These are phyloP conservation scores for Allomyces javanicus DNA, from an alignment of 192 early-diverging fungal genomes.

Conservation along the genomic window DNA sequence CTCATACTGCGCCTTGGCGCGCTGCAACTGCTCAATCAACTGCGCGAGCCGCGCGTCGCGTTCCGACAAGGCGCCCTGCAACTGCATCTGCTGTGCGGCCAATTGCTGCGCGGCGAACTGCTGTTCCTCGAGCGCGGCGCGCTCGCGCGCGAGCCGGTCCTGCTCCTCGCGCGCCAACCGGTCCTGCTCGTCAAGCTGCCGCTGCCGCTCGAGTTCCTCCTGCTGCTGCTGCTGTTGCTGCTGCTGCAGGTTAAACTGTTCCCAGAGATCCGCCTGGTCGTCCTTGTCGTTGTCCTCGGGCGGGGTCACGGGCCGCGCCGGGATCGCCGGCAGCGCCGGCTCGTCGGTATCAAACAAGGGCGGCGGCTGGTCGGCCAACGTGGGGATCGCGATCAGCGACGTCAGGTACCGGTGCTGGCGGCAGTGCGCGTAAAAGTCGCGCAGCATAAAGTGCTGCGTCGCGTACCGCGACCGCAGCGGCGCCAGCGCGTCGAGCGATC, in stretches of 20 bases:
- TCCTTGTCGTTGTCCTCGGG: slow-evolving; percentile 44
- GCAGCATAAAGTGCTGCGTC: slow-evolving; percentile 58
- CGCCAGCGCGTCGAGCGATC: slow-evolving; percentile 61
- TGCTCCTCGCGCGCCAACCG: slow-evolving; percentile 52
- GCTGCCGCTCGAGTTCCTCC: slow-evolving; percentile 40
- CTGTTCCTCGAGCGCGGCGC: slow-evolving; percentile 49
- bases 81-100: slow-evolving; percentile 59
- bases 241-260: slow-evolving; percentile 13
- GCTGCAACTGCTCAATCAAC: slow-evolving; percentile 60
- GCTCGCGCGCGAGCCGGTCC: slow-evolving; percentile 48
- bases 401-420: slow-evolving; percentile 74
- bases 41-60: slow-evolving; percentile 50
- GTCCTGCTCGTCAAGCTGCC: slow-evolving; percentile 53
- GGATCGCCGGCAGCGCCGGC: slow-evolving; percentile 18
- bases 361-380: slow-evolving; percentile 26
- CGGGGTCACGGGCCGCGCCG: slow-evolving; percentile 19
- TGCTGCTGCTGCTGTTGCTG: slow-evolving; percentile 35
- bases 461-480: slow-evolving; percentile 78
- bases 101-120: slow-evolving; percentile 18
- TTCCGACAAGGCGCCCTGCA: slow-evolving; percentile 26
- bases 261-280: slow-evolving; percentile 13
- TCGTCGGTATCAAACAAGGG: background rate
- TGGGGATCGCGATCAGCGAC: slow-evolving; percentile 78
- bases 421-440: slow-evolving; percentile 83
- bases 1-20: slow-evolving; percentile 52